Conservation (phyloP, 1,284 basidiomycete genomes). For the Rhodotorula sp. region DNA sequence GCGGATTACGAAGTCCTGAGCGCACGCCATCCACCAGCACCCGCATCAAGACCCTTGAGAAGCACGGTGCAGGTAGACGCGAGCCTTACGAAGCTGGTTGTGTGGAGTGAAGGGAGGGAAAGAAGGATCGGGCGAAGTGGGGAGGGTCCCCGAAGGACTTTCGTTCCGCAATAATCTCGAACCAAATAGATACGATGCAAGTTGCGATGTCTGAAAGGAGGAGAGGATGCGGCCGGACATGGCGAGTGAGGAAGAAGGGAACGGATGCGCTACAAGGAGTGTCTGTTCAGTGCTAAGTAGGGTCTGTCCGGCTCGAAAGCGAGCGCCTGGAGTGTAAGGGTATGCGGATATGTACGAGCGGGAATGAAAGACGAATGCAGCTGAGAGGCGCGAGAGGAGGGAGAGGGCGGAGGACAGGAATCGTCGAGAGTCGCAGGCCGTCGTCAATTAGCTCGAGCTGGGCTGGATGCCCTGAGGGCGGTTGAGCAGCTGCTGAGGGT, state of each 20-base stretch:
- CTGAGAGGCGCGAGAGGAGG: background rate
- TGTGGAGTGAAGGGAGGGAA: too few relatives aligned
- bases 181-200: too few relatives aligned
- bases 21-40: too few relatives aligned
- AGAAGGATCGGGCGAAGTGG: too few relatives aligned
- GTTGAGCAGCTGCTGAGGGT: constrained; percentile 25
- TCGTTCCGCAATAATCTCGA: too few relatives aligned
- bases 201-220: background rate
- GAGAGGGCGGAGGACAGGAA: background rate
- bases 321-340: too few relatives aligned
- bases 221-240: background rate
- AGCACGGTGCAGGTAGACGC: too few relatives aligned
- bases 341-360: background rate
- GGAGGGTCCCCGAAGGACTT: too few relatives aligned
- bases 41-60: too few relatives aligned
- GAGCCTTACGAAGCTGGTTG: too few relatives aligned
- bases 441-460: background rate
- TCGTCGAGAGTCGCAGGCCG: background rate
- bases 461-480: constrained; percentile 33
- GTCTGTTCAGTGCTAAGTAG: background rate
- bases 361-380: background rate
- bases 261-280: background rate
- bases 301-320: background rate
- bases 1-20: too few relatives aligned
- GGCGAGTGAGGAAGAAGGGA: background rate